phyloP scores from a whole-genome alignment of 495 filamentous ascomycete species.

The Aspergillus avenaceus region DNA sequence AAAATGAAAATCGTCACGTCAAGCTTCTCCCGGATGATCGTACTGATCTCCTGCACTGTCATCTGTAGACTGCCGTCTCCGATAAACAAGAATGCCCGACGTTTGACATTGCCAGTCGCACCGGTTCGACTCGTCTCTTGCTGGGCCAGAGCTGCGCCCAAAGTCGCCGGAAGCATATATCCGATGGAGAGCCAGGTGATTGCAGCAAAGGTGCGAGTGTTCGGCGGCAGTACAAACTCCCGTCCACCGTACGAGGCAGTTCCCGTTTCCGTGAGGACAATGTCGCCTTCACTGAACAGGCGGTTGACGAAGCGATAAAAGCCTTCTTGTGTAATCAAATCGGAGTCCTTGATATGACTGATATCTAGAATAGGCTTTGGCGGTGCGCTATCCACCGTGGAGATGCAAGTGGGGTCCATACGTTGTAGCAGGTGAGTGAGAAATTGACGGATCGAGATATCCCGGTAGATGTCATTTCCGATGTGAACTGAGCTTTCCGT shows the following conservation, averaged over 20 bases:
- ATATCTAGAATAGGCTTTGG: slow-evolving; percentile 6
- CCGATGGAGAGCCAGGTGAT: slow-evolving; percentile 44
- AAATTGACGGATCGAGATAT: slow-evolving; percentile 16
- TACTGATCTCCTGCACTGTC: slow-evolving; percentile 72
- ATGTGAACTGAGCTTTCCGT: slow-evolving; percentile 25
- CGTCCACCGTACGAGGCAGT: slow-evolving; percentile 33
- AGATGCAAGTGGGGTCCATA: slow-evolving; percentile 17
- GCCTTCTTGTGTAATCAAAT: slow-evolving; percentile 23
- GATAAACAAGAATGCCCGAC: slow-evolving; percentile 63
- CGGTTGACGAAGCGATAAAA: slow-evolving; percentile 28
- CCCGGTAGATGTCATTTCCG: slow-evolving; percentile 21
- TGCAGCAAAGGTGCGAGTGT: slow-evolving; percentile 28
- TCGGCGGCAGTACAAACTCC: slow-evolving; percentile 23
- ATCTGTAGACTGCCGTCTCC: slow-evolving; percentile 80
- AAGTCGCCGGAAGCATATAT: slow-evolving; percentile 44
- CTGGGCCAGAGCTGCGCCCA: slow-evolving; percentile 46
- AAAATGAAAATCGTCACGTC: slow-evolving; percentile 71
- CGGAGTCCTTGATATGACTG: slow-evolving; percentile 12
- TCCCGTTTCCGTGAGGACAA: slow-evolving; percentile 40
- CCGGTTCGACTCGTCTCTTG: slow-evolving; percentile 8
- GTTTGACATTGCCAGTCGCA: neutral
- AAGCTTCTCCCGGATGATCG: slow-evolving; percentile 65
- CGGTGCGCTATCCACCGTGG: slow-evolving; percentile 10
- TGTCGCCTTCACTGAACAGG: slow-evolving; percentile 31
- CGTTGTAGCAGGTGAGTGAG: slow-evolving; percentile 16